Conservation (phyloP, 768 basidiomycete species). For the Auricularia auricula-judae region DNA sequence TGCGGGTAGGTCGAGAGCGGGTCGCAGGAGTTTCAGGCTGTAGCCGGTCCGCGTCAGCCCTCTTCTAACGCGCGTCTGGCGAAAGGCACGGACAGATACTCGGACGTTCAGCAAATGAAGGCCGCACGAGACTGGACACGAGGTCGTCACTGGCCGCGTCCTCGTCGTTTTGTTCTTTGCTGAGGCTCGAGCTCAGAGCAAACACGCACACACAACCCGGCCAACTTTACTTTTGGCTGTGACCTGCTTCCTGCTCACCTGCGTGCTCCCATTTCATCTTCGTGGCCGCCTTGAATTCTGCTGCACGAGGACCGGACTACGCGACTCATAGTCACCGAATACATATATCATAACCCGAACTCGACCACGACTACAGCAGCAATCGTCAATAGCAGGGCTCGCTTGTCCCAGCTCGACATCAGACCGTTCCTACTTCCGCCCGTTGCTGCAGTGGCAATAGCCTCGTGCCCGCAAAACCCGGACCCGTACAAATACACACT, state of each 20-base stretch:
- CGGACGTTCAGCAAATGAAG: neutral
- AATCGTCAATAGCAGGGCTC: neutral
- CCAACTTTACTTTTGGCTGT: no score
- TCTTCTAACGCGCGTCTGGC: neutral
- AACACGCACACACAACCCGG: neutral
- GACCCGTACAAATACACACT: conserved; percentile 23
- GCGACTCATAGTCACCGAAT: no score
- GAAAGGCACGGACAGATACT: neutral
- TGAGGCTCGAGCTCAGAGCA: neutral
- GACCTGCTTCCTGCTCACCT: no score
- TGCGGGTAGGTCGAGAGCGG: neutral
- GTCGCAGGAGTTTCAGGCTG: neutral
- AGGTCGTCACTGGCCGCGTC: neutral
- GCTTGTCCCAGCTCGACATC: neutral
- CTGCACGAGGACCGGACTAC: no score
- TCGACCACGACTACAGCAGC: neutral
- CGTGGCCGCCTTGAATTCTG: no score
- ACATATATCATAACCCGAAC: no score
- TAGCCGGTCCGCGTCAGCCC: neutral
- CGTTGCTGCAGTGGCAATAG: conserved; percentile 16
- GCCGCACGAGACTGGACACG: neutral
- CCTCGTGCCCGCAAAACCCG: conserved; percentile 31
- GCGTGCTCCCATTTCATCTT: no score
- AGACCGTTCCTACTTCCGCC: neutral
- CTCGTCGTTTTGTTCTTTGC: neutral